A percentile compares a stretch with the other conserved stretches of the same genome.
These are phyloP conservation scores for Euryodendron excelsum DNA, from an alignment of 148 eudicot genomes.

Conservation along the genomic window DNA sequence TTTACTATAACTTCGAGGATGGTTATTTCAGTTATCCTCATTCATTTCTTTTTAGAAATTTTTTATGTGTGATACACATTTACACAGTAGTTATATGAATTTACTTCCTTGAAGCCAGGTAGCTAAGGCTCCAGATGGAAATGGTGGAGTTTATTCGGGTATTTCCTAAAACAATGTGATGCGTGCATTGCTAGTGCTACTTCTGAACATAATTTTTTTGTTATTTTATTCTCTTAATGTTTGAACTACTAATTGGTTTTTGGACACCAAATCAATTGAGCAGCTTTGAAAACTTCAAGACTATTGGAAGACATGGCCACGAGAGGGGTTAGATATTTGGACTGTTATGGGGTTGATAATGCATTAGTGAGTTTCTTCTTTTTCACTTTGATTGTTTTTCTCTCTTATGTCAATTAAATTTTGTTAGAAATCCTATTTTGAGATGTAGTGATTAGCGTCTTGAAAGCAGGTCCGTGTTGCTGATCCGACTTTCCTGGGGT, in stretches of 20 bases:
- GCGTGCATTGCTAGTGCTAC: background rate
- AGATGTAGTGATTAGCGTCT: conserved; percentile 6
- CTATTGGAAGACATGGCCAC: conserved; percentile 88
- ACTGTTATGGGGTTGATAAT: conserved; percentile 98
- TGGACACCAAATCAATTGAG: conserved; percentile 1
- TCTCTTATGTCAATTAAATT: background rate
- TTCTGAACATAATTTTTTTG: background rate
- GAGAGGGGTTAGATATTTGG: conserved; percentile 86
- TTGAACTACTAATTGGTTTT: conserved; percentile 9
- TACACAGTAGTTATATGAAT: conserved; percentile 7
- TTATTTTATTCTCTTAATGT: background rate
- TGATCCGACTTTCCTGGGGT: conserved; percentile 97
- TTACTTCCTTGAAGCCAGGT: conserved; percentile 50
- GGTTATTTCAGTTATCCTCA: background rate
- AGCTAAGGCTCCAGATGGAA: conserved; percentile 97
- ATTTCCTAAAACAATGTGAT: background rate
- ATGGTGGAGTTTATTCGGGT: conserved; percentile 99
- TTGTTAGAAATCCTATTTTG: conserved; percentile 3
- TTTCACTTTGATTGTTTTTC: conserved; percentile 8
- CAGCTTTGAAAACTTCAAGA: conserved; percentile 86
- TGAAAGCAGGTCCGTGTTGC: conserved; percentile 86
- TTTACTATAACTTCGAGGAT: background rate
- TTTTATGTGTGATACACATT: background rate
- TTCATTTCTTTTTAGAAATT: background rate
- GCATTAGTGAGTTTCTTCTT: conserved; percentile 61